phyloP scores from a whole-genome alignment of 805 yeast species.

The Saccharomyces mikatae region DNA sequence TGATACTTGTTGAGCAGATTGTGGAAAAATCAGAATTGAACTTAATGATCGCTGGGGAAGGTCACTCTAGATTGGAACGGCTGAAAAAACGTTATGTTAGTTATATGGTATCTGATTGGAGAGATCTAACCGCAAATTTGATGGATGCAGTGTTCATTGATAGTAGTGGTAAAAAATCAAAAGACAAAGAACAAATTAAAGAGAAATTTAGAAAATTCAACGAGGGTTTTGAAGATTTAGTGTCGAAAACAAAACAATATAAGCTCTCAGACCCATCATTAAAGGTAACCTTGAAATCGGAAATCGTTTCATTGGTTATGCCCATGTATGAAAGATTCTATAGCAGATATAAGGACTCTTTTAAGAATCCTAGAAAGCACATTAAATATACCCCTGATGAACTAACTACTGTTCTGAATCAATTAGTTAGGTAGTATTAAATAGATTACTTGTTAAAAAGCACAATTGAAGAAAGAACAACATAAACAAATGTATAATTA shows the following conservation, averaged over 20 bases:
- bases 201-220: constrained; percentile 81
- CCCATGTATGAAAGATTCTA: constrained; percentile 83
- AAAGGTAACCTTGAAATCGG: constrained; percentile 56
- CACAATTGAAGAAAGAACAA: background rate
- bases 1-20: constrained; percentile 67
- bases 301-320: constrained; percentile 59
- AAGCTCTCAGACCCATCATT: constrained; percentile 60
- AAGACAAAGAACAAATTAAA: constrained; percentile 73
- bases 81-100: constrained; percentile 68
- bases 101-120: constrained; percentile 72
- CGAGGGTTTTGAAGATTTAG: constrained; percentile 70
- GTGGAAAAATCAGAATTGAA: constrained; percentile 51
- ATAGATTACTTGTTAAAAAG: background rate
- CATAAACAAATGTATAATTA: background rate
- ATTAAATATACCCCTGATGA: constrained; percentile 31
- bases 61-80: constrained; percentile 55
- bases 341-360: constrained; percentile 43
- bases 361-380: constrained; percentile 32
- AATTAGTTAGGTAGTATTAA: constrained; percentile 15
- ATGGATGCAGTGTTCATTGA: constrained; percentile 67
- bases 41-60: constrained; percentile 46
- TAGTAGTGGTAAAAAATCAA: constrained; percentile 45
- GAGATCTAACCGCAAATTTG: constrained; percentile 61
- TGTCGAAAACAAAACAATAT: constrained; percentile 55
- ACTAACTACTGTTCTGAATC: constrained; percentile 22